Evolutionary conservation across 2,329 filamentous ascomycete genomes (phyloP).

Genomic region (Claviceps humidiphila): DNA sequence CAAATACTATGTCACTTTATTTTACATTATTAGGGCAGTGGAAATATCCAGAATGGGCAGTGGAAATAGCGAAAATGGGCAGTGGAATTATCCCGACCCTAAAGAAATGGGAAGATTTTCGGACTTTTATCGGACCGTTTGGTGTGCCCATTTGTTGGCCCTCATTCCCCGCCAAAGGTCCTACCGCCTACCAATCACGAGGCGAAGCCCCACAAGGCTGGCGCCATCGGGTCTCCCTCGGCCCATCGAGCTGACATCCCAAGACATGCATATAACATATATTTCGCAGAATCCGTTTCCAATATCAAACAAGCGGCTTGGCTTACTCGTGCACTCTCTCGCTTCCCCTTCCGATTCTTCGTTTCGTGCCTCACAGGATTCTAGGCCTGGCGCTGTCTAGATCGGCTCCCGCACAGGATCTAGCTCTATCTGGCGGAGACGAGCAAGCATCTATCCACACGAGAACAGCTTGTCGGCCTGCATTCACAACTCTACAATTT

Average conservation of each 20-base stretch:
- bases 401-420: not conserved
- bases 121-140: too few species aligned
- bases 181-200: too few species aligned
- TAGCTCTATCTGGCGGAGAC: not conserved
- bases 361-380: not conserved
- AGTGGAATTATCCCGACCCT: too few species aligned
- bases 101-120: too few species aligned
- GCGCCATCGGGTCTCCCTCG: too few species aligned
- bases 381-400: not conserved
- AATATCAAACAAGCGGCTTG: not conserved
- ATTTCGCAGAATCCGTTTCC: not conserved
- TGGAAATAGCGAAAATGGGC: too few species aligned
- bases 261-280: not conserved
- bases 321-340: not conserved
- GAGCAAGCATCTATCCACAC: not conserved
- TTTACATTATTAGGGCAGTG: too few species aligned
- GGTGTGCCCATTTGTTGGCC: too few species aligned
- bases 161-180: too few species aligned
- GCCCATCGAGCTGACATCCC: not conserved
- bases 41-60: too few species aligned
- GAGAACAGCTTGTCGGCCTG: not conserved
- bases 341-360: not conserved
- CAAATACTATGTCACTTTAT: too few species aligned
- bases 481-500: not conserved
- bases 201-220: too few species aligned